Base-by-base conservation (phyloP, 768 basidiomycete genomes). In the Pleurotus tuoliensis region DNA sequence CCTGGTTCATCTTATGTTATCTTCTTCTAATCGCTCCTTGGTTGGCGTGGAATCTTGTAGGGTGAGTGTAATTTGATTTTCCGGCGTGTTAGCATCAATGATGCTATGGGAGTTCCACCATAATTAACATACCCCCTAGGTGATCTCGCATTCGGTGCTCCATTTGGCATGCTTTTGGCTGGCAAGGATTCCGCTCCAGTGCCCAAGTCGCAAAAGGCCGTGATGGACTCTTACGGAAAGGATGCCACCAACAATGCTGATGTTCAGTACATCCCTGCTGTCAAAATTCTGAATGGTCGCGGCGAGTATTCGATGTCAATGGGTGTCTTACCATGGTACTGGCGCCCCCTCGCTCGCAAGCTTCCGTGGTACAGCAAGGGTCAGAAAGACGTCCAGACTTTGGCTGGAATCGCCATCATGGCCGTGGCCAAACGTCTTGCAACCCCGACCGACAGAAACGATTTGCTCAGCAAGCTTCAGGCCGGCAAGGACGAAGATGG, bases 281-380 rank as follows among this genome's bases (percentile, higher is more conserved):
- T 92, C 44, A 73, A 86, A 64, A 93, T 95, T 61, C 79, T 96
- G 46, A 94, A 95, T 67, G 86, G 87, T 55, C 87, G 93, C 18
- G 93, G 93, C 58, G 92, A 92, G 67, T 94, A 80, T 69, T 88
- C 88, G 3, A 90, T 91, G 58, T 84, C 90, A 0, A 84, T 93
- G 76, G 93, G 92, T 11, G 84, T 82, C 8, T 75, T 94, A 13
- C 88, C 90, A 0, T 76, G 83, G 1, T 82, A 76, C 72, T 83
- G 87, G 79, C 81, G 89, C 25, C 88, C 89, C 2, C 71, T 82
- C 58, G 81, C 79, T 40, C 76, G 77, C 59, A 77, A 77, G 44
- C 47, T 90, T 54, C 92, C 91, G n/a, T 91, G 90, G 87, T 94
- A 84, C 71, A 71, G 75, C 11, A 76, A 80, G 58, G 91, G 92